Base-by-base conservation (phyloP, 1,284 basidiomycete genomes). In the Naganishia sp. region DNA sequence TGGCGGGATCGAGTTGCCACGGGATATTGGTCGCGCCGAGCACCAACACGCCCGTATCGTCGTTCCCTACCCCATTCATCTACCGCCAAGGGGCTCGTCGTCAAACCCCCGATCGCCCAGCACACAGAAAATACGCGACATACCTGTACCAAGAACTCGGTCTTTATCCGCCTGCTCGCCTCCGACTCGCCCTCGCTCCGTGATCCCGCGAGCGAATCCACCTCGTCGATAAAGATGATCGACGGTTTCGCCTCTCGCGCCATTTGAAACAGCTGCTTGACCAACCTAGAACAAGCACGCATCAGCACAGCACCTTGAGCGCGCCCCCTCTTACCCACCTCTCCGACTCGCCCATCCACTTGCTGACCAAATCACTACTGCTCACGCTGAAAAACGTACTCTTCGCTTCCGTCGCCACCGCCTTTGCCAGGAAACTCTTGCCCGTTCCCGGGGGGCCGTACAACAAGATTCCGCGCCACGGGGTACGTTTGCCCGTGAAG, bases 321-420 rank as follows among this genome's bases (percentile, higher is more conserved):
- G 21, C 21, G 21, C 21, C 21, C 21, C 21, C 21, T 21, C 21
- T 13, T 13, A n/a, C 86, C 75, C 70, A 92, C 92, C 92, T 84
- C 81, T 99, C 95, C 23, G 91, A 94, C 81, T 99, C 95, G 71
- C 95, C 95, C 84, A 98, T 96, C 95, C 95, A 99, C 80, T 99
- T 99, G 80, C 92, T 95, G 65, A 99, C 96, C 63, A 99, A 83
- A 77, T 99, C 96, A 78, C 88, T 90, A 57, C 90, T 94, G 73
- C 90, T 93, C 68, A 99, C 93, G 72, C 90, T 93, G 82, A 96
- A 99, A 84, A 99, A 99, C 18, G 95, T 98, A 77, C 92, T 92
- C 82, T 99, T 98, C 66, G 95, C 93, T 80, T 99, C 95, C 21
- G 95, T 99, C 25, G 95, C 96, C 48, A 99, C 95, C 0, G 96